Evolutionary conservation across 345 rosid genomes (phyloP).

Genomic region (Eucalyptus camaldulensis): DNA sequence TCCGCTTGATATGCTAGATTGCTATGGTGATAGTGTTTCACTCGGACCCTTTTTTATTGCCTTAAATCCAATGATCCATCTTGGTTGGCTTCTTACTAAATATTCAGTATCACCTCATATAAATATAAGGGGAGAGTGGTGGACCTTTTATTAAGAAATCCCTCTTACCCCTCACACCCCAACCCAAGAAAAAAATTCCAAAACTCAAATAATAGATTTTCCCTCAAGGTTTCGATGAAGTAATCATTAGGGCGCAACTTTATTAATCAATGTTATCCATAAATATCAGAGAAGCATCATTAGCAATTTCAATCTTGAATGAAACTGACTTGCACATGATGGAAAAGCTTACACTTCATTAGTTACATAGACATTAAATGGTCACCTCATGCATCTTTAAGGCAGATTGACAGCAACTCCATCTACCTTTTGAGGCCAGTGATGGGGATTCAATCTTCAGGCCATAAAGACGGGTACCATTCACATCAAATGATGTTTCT

Average conservation of each 20-base stretch:
- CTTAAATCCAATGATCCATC: background rate
- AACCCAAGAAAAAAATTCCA: background rate
- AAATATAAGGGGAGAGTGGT: background rate
- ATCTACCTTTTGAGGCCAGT: background rate
- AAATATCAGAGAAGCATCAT: background rate
- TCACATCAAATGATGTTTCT: background rate
- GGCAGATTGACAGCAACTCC: background rate
- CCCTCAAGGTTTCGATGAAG: background rate
- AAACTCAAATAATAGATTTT: background rate
- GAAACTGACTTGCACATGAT: background rate
- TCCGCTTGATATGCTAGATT: background rate
- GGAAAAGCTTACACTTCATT: background rate
- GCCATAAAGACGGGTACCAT: background rate
- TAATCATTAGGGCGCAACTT: background rate
- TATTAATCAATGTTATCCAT: background rate
- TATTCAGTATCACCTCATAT: background rate
- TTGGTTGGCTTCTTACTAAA: background rate
- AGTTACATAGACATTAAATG: background rate
- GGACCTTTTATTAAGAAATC: background rate
- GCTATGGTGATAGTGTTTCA: background rate
- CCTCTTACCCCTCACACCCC: background rate
- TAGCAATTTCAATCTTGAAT: background rate
- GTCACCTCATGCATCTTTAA: background rate
- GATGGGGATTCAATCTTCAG: background rate
- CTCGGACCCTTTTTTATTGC: background rate